These are phyloP conservation scores for Malbranchea zuffiana DNA, from an alignment of 2,329 filamentous ascomycete genomes.

Conservation along the genomic window DNA sequence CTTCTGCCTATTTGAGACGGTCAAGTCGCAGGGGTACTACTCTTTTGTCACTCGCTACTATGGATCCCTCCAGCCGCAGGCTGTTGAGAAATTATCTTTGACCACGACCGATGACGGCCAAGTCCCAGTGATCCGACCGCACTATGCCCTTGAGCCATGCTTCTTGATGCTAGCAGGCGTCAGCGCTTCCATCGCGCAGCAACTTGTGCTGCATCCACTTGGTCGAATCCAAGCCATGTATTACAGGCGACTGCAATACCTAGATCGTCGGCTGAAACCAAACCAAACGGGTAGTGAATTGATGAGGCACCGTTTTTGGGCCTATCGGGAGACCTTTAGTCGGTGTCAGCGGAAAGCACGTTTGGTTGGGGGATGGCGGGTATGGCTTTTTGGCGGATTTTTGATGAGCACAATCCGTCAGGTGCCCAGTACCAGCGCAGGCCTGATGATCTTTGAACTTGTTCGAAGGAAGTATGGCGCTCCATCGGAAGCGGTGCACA, in stretches of 20 bases:
- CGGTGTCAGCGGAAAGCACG: conserved; percentile 43
- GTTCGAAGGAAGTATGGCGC: conserved; percentile 51
- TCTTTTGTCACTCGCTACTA: conserved; percentile 51
- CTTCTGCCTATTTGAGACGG: conserved; percentile 52
- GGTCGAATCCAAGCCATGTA: conserved; percentile 50
- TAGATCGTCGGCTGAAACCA: conserved; percentile 44
- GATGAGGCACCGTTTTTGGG: conserved; percentile 47
- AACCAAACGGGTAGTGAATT: conserved; percentile 33
- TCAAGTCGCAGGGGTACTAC: conserved; percentile 54
- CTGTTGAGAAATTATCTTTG: conserved; percentile 22
- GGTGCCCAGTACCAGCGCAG: conserved; percentile 53
- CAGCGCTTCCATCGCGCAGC: conserved; percentile 47
- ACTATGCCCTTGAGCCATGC: conserved; percentile 52
- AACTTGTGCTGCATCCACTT: conserved; percentile 49
- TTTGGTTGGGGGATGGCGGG: conserved; percentile 43
- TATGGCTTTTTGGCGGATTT: conserved; percentile 49
- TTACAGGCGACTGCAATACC: conserved; percentile 47
- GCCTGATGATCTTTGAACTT: conserved; percentile 54
- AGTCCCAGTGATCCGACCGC: conserved; percentile 44
- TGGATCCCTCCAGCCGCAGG: conserved; percentile 28
- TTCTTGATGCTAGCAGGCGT: conserved; percentile 52
- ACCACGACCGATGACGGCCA: conserved; percentile 23
- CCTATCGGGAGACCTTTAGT: conserved; percentile 49
- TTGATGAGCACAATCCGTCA: conserved; percentile 47
- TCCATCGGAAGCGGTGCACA: conserved; percentile 43